Conservation (phyloP, 495 filamentous ascomycete genomes). For the Penicillium chermesinum region DNA sequence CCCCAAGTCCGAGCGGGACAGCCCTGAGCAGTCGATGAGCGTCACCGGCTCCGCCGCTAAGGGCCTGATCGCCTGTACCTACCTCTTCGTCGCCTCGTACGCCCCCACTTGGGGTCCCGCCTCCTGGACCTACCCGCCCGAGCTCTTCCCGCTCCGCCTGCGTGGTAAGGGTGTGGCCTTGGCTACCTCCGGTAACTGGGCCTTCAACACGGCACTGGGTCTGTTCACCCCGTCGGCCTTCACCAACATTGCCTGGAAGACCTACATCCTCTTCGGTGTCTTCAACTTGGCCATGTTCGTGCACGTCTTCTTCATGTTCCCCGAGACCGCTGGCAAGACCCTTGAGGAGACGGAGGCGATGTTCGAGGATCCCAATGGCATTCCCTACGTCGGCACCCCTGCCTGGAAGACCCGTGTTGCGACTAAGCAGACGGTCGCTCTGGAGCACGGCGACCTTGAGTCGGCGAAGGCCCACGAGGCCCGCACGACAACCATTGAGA, state of each 20-base stretch:
- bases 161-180: conserved; percentile 57
- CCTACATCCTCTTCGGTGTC: conserved; percentile 69
- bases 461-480: background rate
- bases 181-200: conserved; percentile 61
- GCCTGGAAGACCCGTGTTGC: conserved; percentile 57
- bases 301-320: conserved; percentile 72
- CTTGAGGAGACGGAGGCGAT: conserved; percentile 68
- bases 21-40: conserved; percentile 16
- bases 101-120: conserved; percentile 51
- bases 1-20: conserved; percentile 31
- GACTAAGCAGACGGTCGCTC: conserved; percentile 19
- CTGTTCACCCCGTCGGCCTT: conserved; percentile 70
- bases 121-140: conserved; percentile 55
- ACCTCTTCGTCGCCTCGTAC: conserved; percentile 54
- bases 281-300: conserved; percentile 63
- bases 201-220: conserved; percentile 70
- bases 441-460: conserved; percentile 19
- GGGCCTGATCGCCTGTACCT: conserved; percentile 52
- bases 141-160: conserved; percentile 54
- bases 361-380: conserved; percentile 57
- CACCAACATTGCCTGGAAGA: conserved; percentile 62
- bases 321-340: conserved; percentile 72
- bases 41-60: conserved; percentile 22
- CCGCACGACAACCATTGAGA: background rate
- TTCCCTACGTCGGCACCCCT: conserved; percentile 60